Evolutionary conservation across 768 basidiomycete species (phyloP).

Genomic region (Imleria badia): DNA sequence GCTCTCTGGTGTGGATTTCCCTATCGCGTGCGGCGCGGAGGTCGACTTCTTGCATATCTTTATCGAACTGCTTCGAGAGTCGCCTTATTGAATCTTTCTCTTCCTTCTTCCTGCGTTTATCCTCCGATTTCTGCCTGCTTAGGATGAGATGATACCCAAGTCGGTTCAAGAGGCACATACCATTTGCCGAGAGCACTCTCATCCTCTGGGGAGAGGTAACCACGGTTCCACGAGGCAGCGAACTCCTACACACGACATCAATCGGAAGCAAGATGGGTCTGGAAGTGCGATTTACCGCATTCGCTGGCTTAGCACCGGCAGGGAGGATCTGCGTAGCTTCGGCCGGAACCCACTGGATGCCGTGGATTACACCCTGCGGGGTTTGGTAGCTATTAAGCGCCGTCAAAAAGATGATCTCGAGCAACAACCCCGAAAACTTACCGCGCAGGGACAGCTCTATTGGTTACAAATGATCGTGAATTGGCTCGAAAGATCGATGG

Average conservation of each 20-base stretch:
- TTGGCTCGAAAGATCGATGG: constrained; percentile 2
- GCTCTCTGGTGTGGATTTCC: constrained; percentile 49
- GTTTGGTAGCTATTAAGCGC: constrained; percentile 62
- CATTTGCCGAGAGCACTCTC: constrained; percentile 46
- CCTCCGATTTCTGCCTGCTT: constrained; percentile 48
- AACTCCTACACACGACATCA: constrained; percentile 47
- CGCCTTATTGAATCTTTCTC: constrained; percentile 42
- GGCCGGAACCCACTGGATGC: constrained; percentile 65
- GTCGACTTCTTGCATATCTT: constrained; percentile 51
- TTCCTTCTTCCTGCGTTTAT: constrained; percentile 55
- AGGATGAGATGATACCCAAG: constrained; percentile 13
- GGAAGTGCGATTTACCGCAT: constrained; percentile 40
- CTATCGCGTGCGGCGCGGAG: constrained; percentile 56
- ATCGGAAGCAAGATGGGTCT: neutral
- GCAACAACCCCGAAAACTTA: constrained; percentile 30
- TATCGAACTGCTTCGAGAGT: constrained; percentile 38
- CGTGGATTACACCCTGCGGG: constrained; percentile 60
- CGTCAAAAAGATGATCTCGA: constrained; percentile 6
- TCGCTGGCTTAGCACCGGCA: constrained; percentile 58
- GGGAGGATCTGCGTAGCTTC: constrained; percentile 66
- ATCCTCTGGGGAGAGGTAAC: constrained; percentile 39
- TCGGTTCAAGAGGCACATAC: constrained; percentile 30
- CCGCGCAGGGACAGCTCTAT: constrained; percentile 75
- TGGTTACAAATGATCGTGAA: constrained; percentile 18
- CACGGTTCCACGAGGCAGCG: constrained; percentile 53